Conservation (phyloP, 768 basidiomycete species). For the Suillus cothurnatus region DNA sequence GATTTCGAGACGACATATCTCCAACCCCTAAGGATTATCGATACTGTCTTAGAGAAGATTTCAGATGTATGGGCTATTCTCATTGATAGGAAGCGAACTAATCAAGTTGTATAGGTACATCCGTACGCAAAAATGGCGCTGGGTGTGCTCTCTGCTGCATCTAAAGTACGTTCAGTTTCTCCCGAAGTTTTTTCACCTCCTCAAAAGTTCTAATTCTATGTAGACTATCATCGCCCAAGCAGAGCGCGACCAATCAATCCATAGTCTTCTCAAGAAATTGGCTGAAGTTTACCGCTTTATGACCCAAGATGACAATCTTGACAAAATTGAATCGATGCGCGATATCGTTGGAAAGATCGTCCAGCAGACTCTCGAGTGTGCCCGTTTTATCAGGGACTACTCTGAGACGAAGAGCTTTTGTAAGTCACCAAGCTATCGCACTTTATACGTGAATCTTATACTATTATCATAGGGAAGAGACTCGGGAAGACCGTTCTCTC, state of each 20-base stretch:
- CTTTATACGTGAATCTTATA: background rate
- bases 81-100: background rate
- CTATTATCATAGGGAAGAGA: background rate
- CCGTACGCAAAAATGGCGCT: constrained; percentile 10
- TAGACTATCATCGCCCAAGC: constrained; percentile 10
- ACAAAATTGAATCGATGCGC: background rate
- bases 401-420: constrained; percentile 23
- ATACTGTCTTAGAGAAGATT: background rate
- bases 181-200: background rate
- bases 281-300: constrained; percentile 4
- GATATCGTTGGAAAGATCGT: constrained; percentile 9
- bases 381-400: constrained; percentile 30
- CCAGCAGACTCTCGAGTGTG: constrained; percentile 28
- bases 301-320: background rate
- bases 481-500: background rate
- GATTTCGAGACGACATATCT: constrained; percentile 3
- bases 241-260: background rate
- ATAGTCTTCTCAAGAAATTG: background rate
- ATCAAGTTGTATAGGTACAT: constrained; percentile 1
- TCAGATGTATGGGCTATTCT: background rate
- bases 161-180: background rate
- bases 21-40: constrained; percentile 5
- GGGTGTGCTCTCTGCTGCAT: constrained; percentile 1
- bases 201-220: too few relatives aligned
- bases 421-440: constrained; percentile 5